Percentiles rank a stretch among this genome's conserved stretches.
These are phyloP conservation scores for Fusarium sp. DNA, from an alignment of 2,329 filamentous ascomycete species.

Conservation along the genomic window DNA sequence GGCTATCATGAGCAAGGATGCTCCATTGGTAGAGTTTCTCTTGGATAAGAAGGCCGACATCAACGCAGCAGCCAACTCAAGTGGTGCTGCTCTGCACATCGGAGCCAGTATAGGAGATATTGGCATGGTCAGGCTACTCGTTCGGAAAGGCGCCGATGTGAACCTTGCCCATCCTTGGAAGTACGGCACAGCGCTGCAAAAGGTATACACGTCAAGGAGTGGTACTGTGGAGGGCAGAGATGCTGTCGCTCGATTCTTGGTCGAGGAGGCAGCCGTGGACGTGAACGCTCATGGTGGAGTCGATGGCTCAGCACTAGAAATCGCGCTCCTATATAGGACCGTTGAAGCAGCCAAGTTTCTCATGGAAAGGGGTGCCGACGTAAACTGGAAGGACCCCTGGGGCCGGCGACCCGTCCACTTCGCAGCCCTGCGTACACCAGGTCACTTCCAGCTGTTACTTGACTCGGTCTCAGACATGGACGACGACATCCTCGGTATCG, in stretches of 20 bases:
- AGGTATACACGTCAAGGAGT: not conserved
- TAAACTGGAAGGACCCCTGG: not conserved
- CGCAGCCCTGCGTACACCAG: not conserved
- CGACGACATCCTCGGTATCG: not conserved
- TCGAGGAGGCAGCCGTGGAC: not conserved
- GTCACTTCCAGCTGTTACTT: not conserved
- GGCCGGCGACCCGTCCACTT: not conserved
- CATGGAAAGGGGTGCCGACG: not conserved
- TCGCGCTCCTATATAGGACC: not conserved
- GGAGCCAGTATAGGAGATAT: not conserved
- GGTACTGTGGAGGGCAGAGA: not conserved
- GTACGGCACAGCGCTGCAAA: not conserved
- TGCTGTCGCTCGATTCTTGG: not conserved
- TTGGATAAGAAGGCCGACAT: not conserved
- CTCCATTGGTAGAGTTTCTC: not conserved
- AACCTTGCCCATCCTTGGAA: not conserved
- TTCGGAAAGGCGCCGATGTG: not conserved
- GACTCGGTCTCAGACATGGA: not conserved
- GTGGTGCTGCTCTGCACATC: not conserved
- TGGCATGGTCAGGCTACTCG: not conserved
- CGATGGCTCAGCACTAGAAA: not conserved
- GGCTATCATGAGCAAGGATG: not conserved
- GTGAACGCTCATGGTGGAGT: not conserved
- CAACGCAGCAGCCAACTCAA: not conserved
- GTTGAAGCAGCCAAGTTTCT: not conserved